Evolutionary conservation across 768 basidiomycete species (phyloP), one percentile per base, ranked within the genome.

Genomic region (Pisolithus orientalis): DNA sequence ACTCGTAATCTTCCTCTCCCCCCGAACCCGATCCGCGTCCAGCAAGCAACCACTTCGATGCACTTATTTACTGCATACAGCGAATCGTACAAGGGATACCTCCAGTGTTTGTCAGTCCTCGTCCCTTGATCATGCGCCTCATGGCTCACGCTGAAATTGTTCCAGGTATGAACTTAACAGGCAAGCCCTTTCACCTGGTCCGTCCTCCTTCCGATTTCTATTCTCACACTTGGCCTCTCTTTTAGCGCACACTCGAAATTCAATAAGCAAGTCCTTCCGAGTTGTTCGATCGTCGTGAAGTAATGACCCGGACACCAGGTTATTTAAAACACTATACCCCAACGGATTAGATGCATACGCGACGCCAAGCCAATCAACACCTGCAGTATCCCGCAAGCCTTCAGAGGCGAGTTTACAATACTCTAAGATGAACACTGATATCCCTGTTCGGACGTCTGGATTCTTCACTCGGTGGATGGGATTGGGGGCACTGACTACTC

Each of bases 41-140:
- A 11, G 32, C 11, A 34, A 34, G 32, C 10, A 34, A 34, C 4
- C 32, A 11, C 32, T 11, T 11, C 17, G 1, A 31, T 29, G 39
- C 10, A 7, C 7, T 11, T 44, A n/a, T 17, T 37, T 13, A 34
- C 32, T 34, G 46, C 37, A 17, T 44, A 25, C 48, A 87, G 85
- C 51, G 87, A 90, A 67, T 82, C 82, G 1, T 88, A 88, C 64
- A 82, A 79, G 73, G 88, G 87, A 32, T 90, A 90, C 62, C 59
- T 89, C 7, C 86, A 88, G 58, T 89, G 86, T 71, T 73, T 89
- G 80, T 88, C 65, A 66, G 76, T 75, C 8, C 56, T 11, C 13
- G 7, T 34, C 8, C 39, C 29, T 39, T 40, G n/a, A 47, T 25
- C 8, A 31, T 44, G 4, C 16, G 8, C 17, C 28, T 27, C 27